phyloP scores from a whole-genome alignment of 2,329 filamentous ascomycete species.

The Epichloe amarillans region DNA sequence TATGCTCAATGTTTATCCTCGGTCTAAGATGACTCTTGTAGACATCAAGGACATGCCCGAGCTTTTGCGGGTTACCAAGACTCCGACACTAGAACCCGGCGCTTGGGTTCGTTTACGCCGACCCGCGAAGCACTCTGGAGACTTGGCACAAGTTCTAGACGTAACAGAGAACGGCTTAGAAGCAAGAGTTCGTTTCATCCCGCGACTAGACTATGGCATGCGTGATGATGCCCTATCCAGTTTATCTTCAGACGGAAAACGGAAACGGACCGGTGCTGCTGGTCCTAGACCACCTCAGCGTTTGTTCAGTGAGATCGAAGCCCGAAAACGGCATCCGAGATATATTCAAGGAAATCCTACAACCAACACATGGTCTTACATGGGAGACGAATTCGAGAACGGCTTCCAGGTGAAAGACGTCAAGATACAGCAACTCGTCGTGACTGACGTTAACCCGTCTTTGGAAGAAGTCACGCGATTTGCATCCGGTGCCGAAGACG shows the following conservation, averaged over 20 bases:
- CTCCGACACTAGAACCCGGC: conserved; percentile 69
- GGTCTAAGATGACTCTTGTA: conserved; percentile 74
- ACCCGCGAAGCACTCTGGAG: conserved; percentile 68
- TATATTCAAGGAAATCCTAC: conserved; percentile 54
- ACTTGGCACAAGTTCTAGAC: conserved; percentile 83
- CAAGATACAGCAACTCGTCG: conserved; percentile 74
- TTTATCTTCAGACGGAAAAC: conserved; percentile 49
- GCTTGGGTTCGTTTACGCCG: conserved; percentile 84
- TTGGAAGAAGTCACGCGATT: conserved; percentile 95
- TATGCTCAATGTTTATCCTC: conserved; percentile 79
- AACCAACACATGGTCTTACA: conserved; percentile 71
- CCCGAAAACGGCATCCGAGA: conserved; percentile 69
- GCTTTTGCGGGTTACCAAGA: conserved; percentile 80
- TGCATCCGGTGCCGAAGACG: conserved; percentile 76
- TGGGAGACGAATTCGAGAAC: conserved; percentile 79
- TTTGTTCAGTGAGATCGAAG: conserved; percentile 85
- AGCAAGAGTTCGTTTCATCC: conserved; percentile 75
- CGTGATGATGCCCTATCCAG: conserved; percentile 54
- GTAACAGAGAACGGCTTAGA: conserved; percentile 88
- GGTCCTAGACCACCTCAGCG: conserved; percentile 71
- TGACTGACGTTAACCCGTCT: conserved; percentile 82
- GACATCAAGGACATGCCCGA: conserved; percentile 97
- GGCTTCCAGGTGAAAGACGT: conserved; percentile 91
- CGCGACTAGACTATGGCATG: conserved; percentile 80
- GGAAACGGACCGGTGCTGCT: conserved; percentile 55